Percentiles rank a stretch among this genome's conserved stretches.
phyloP scores from a whole-genome alignment of 2,329 filamentous ascomycete species.

The Venturia nashicola region DNA sequence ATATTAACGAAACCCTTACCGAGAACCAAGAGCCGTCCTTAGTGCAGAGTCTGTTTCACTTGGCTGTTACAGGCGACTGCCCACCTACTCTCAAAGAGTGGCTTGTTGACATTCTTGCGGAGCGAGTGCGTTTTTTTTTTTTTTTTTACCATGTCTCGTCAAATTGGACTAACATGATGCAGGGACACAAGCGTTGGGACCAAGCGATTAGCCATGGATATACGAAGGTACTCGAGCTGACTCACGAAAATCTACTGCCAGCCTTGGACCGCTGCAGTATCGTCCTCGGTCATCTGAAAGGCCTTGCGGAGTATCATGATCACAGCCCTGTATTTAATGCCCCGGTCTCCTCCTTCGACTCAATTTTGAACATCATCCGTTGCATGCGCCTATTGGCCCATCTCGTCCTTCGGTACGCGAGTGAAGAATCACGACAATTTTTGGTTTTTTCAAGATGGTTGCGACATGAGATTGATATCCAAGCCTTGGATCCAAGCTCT shows the following conservation, averaged over 20 bases:
- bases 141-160: not conserved
- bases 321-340: slow-evolving; percentile 48
- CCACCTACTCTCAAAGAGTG: slow-evolving; percentile 69
- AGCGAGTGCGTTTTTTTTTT: slow-evolving; percentile 50
- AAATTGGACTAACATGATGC: not conserved
- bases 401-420: slow-evolving; percentile 56
- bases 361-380: slow-evolving; percentile 53
- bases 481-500: slow-evolving; percentile 50
- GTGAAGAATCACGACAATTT: slow-evolving; percentile 70
- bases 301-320: slow-evolving; percentile 70
- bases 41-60: slow-evolving; percentile 67
- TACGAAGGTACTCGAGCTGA: slow-evolving; percentile 60
- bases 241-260: slow-evolving; percentile 81
- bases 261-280: slow-evolving; percentile 73
- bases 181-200: slow-evolving; percentile 94
- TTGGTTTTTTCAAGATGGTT: slow-evolving; percentile 72
- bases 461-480: slow-evolving; percentile 66
- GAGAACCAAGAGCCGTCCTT: slow-evolving; percentile 54
- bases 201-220: slow-evolving; percentile 71
- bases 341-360: slow-evolving; percentile 25
- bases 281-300: slow-evolving; percentile 69
- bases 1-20: slow-evolving; percentile 62
- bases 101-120: slow-evolving; percentile 71
- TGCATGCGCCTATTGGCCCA: slow-evolving; percentile 66
- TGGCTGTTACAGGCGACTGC: slow-evolving; percentile 73